A percentile compares a stretch with the other conserved stretches of the same genome.
phyloP scores from a whole-genome alignment of 148 eudicot species.

The Rhododendron ovatum region DNA sequence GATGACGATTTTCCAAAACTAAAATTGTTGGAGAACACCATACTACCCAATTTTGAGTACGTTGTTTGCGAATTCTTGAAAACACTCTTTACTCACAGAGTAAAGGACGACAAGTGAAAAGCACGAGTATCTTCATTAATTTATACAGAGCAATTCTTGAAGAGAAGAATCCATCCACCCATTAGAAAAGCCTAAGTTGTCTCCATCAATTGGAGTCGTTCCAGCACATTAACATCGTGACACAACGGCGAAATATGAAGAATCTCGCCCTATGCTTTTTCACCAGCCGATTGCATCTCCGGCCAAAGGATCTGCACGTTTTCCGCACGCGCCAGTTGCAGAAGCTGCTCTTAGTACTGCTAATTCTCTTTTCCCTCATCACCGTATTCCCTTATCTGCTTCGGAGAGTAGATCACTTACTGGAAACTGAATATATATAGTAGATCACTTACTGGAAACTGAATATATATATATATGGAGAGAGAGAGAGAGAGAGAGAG shows the following conservation, averaged over 20 bases:
- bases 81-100: no score
- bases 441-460: background rate
- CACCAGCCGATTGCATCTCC: slow-evolving; percentile 22
- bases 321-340: background rate
- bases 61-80: no score
- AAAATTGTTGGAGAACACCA: no score
- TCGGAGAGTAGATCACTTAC: background rate
- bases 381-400: background rate
- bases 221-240: slow-evolving; percentile 26
- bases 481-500: slow-evolving; percentile 10
- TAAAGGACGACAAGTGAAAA: no score
- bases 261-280: slow-evolving; percentile 28
- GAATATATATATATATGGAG: background rate
- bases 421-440: background rate
- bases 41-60: no score
- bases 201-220: slow-evolving; percentile 8
- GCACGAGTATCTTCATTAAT: no score
- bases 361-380: background rate
- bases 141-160: no score
- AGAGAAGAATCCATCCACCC: no score
- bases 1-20: no score
- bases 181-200: no score
- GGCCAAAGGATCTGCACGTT: slow-evolving; percentile 6
- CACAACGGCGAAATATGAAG: slow-evolving; percentile 27
- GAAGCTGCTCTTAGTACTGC: background rate